Evolutionary conservation across 2,329 filamentous ascomycete species (phyloP).

Genomic region (Alternaria arbusti): DNA sequence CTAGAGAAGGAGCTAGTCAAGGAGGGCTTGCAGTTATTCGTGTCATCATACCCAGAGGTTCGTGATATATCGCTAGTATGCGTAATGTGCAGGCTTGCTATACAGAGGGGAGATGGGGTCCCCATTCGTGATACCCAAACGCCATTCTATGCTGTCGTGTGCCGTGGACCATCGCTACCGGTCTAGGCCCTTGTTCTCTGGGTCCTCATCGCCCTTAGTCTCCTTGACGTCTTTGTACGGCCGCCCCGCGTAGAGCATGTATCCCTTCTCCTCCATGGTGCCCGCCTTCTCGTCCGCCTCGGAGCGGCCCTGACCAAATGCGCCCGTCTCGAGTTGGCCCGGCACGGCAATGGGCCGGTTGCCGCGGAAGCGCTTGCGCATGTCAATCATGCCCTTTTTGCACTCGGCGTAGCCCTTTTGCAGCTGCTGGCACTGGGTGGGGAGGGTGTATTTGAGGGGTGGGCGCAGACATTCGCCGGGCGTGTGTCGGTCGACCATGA

Average conservation of each 20-base stretch:
- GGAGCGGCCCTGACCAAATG: conserved; percentile 35
- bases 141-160: conserved; percentile 16
- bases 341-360: conserved; percentile 75
- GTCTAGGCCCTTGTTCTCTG: conserved; percentile 27
- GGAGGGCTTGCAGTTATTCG: background rate
- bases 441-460: conserved; percentile 81
- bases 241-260: conserved; percentile 48
- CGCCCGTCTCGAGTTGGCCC: conserved; percentile 42
- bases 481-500: conserved; percentile 87
- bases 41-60: background rate
- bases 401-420: conserved; percentile 91
- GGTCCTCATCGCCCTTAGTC: conserved; percentile 38
- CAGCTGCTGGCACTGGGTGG: conserved; percentile 87
- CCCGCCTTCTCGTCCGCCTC: conserved; percentile 42
- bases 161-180: conserved; percentile 9
- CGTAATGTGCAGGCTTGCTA: conserved; percentile 16
- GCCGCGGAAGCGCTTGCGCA: conserved; percentile 97
- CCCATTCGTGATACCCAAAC: conserved; percentile 4
- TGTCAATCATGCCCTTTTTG: conserved; percentile 95
- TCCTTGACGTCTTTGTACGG: conserved; percentile 38
- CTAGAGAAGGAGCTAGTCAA: conserved; percentile 12
- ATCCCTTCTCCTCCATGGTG: conserved; percentile 48
- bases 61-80: background rate
- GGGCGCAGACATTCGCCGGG: conserved; percentile 87
- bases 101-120: conserved; percentile 18